Evolutionary conservation across 176 grass and related monocot species (phyloP).

Genomic region (Guadua angustifolia): DNA sequence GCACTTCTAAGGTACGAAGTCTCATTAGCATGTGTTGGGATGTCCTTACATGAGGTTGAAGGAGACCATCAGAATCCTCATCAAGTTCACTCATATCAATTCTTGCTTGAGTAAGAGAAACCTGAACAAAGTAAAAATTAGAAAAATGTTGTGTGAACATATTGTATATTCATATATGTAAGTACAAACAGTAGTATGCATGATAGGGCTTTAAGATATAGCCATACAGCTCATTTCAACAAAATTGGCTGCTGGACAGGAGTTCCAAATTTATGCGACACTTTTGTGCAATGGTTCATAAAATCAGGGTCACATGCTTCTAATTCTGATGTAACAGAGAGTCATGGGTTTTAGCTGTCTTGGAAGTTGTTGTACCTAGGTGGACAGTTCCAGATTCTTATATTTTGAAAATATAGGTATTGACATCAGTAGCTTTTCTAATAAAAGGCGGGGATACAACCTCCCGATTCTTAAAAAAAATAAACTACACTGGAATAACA

Average conservation of each 20-base stretch:
- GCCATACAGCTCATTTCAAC: slow-evolving; percentile 7
- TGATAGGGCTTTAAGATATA: too few species aligned
- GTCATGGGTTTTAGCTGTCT: background rate
- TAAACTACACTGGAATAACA: background rate
- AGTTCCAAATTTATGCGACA: background rate
- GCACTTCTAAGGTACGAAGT: slow-evolving; percentile 8
- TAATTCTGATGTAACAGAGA: background rate
- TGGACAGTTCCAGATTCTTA: background rate
- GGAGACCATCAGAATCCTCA: slow-evolving; percentile 99
- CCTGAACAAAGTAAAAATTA: slow-evolving; percentile 56
- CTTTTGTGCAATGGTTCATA: background rate
- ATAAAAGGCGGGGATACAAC: background rate
- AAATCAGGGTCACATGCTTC: background rate
- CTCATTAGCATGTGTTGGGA: background rate
- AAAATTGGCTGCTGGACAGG: background rate
- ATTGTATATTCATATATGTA: background rate
- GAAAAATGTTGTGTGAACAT: background rate
- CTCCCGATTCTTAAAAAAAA: background rate
- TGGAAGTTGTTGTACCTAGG: background rate
- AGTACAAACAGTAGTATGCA: too few species aligned
- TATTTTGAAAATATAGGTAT: background rate
- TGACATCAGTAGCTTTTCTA: background rate
- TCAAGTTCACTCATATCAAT: slow-evolving; percentile 99
- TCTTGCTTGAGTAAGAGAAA: slow-evolving; percentile 99
- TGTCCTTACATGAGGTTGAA: slow-evolving; percentile 89